phyloP scores from a whole-genome alignment of 768 basidiomycete genomes.

The Pleurotus salmoneostramineus region DNA sequence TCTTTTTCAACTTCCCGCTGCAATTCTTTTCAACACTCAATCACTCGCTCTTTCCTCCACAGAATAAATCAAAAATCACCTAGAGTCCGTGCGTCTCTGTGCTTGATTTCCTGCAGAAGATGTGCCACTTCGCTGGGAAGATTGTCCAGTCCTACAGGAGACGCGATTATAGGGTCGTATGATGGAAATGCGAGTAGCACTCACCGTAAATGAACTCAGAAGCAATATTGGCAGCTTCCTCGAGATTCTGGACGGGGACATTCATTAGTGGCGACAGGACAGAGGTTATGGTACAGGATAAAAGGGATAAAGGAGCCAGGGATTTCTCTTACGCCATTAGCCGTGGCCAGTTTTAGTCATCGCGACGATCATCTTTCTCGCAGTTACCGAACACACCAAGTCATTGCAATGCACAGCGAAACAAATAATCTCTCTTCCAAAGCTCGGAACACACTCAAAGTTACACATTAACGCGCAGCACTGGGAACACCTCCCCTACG shows the following conservation, averaged over 20 bases:
- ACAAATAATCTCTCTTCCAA: not conserved
- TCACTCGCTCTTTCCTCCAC: not conserved
- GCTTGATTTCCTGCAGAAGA: conserved; percentile 39
- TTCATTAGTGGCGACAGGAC: not conserved
- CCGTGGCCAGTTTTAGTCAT: conserved; percentile 5
- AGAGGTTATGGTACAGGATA: not conserved
- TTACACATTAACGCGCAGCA: not conserved
- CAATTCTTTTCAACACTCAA: conserved; percentile 25
- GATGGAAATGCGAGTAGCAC: conserved; percentile 9
- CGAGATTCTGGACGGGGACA: conserved; percentile 25
- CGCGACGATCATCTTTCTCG: not conserved
- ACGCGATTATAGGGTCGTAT: not conserved
- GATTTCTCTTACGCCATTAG: too few relatives aligned
- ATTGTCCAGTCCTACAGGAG: conserved; percentile 37
- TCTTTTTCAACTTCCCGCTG: conserved; percentile 35
- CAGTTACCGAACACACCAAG: not conserved
- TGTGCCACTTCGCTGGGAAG: conserved; percentile 43
- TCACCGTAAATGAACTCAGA: conserved; percentile 43
- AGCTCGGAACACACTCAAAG: not conserved
- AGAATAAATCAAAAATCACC: conserved; percentile 17
- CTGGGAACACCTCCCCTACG: conserved; percentile 19
- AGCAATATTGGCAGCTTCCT: conserved; percentile 40
- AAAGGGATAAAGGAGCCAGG: not conserved
- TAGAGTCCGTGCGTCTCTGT: conserved; percentile 35
- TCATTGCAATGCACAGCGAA: too few relatives aligned